Conservation (phyloP, 78 protist genomes). For the Paulinella micropora region DNA sequence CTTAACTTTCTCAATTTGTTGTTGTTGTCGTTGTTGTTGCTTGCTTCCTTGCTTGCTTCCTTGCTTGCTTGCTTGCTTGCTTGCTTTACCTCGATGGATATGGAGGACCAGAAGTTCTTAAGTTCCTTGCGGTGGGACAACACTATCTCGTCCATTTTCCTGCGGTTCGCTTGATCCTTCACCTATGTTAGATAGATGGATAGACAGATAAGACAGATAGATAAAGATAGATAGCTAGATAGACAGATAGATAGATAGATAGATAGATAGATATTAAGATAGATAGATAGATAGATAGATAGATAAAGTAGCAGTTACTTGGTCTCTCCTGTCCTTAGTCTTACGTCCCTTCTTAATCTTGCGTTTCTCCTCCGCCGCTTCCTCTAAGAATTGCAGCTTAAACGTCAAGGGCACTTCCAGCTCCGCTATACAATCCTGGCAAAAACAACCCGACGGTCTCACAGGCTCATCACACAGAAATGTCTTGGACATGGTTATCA, state of each 20-base stretch:
- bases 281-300: background rate
- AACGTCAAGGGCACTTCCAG: background rate
- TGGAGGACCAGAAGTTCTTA: background rate
- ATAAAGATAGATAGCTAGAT: background rate
- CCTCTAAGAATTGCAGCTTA: slow-evolving; percentile 1
- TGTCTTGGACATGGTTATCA: slow-evolving; percentile 6
- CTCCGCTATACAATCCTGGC: slow-evolving; percentile 10
- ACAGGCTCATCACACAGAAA: slow-evolving; percentile 1
- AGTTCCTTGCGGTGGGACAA: background rate
- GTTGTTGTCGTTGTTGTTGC: too few relatives aligned
- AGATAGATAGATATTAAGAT: background rate
- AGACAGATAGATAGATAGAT: background rate
- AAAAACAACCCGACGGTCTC: background rate
- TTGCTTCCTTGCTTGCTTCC: too few relatives aligned
- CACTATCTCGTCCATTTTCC: background rate
- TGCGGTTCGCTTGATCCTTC: background rate
- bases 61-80: too few relatives aligned
- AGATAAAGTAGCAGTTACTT: too few relatives aligned
- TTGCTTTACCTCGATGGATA: background rate
- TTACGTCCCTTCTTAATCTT: background rate
- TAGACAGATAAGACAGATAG: background rate
- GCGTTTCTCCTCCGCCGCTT: background rate
- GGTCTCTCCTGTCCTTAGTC: background rate
- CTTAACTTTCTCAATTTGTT: too few relatives aligned
- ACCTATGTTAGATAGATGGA: background rate